A percentile compares a stretch with the other conserved stretches of the same genome.
Evolutionary conservation across 2,329 filamentous ascomycete genomes (phyloP).

Genomic region (Trichophaea hybrida): DNA sequence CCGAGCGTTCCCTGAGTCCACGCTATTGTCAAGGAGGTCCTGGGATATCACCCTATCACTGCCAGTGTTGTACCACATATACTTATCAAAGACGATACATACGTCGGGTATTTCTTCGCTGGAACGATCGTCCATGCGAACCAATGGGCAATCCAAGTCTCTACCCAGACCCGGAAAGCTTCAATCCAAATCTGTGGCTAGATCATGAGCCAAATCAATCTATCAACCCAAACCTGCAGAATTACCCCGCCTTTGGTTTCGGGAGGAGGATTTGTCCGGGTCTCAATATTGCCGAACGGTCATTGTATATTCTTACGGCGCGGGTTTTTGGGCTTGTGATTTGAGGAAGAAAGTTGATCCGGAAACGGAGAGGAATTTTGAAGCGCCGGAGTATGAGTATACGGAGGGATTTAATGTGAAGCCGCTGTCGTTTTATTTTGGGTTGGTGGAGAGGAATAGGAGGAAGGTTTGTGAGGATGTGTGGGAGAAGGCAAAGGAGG

Average conservation of each 20-base stretch:
- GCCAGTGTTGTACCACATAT: slow-evolving; percentile 40
- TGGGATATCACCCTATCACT: slow-evolving; percentile 45
- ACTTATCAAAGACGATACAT: slow-evolving; percentile 39
- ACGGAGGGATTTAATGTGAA: slow-evolving; percentile 10
- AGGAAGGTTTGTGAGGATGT: too few species aligned
- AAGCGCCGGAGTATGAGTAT: slow-evolving; percentile 11
- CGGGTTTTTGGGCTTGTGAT: slow-evolving; percentile 39
- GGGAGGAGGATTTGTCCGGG: slow-evolving; percentile 46
- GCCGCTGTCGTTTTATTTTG: too few species aligned
- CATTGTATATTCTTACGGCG: slow-evolving; percentile 37
- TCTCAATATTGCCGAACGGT: slow-evolving; percentile 40
- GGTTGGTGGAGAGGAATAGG: too few species aligned
- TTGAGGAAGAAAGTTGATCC: slow-evolving; percentile 19
- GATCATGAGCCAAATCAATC: slow-evolving; percentile 47
- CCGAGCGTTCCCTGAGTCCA: slow-evolving; percentile 40
- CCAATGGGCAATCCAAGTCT: slow-evolving; percentile 42
- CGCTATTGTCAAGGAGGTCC: slow-evolving; percentile 44
- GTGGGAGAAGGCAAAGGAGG: too few species aligned
- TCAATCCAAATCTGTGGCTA: slow-evolving; percentile 48
- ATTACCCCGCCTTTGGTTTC: slow-evolving; percentile 43
- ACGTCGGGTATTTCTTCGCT: slow-evolving; percentile 40
- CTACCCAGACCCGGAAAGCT: slow-evolving; percentile 51
- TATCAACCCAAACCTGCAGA: slow-evolving; percentile 33
- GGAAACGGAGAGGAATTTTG: slow-evolving; percentile 14
- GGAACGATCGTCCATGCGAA: slow-evolving; percentile 39